Percentiles rank a stretch among this genome's conserved stretches.
Evolutionary conservation across 1,284 basidiomycete species (phyloP).

Genomic region (Cystobasidium pallidum): DNA sequence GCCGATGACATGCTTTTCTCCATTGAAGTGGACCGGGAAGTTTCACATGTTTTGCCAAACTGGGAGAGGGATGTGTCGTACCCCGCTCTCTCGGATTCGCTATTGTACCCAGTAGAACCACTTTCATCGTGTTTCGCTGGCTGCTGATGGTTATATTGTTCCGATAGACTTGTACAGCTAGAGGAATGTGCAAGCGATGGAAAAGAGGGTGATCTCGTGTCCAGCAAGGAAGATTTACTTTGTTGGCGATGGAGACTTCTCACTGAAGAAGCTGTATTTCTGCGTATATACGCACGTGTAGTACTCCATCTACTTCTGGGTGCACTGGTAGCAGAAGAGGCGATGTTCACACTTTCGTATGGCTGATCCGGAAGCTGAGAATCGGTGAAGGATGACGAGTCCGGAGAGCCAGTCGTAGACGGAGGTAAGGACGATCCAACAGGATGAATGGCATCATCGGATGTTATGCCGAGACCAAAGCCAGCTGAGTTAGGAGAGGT

Average conservation of each 20-base stretch:
- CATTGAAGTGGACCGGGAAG: neutral
- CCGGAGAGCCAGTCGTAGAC: neutral
- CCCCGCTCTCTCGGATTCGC: neutral
- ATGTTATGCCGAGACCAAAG: conserved; percentile 39
- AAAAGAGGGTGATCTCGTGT: conserved; percentile 7
- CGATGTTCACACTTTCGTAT: neutral
- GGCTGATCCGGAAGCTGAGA: conserved; percentile 2
- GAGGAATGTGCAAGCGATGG: conserved; percentile 7
- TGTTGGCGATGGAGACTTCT: conserved; percentile 12
- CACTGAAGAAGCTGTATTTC: conserved; percentile 30
- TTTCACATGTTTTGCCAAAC: no score
- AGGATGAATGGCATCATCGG: conserved; percentile 39
- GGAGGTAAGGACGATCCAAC: neutral
- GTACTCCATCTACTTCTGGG: conserved; percentile 17
- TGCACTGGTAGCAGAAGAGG: neutral
- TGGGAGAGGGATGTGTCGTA: neutral
- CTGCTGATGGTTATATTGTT: conserved; percentile 7
- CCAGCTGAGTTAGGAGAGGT: conserved; percentile 25
- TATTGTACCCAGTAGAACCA: conserved; percentile 1
- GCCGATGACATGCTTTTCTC: neutral
- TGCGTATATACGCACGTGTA: conserved; percentile 10
- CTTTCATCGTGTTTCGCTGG: conserved; percentile 11
- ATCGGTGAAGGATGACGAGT: neutral
- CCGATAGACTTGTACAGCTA: conserved; percentile 12
- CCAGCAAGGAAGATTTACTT: conserved; percentile 9